Base-by-base conservation (phyloP, 2,329 filamentous ascomycete genomes). In the Pestalotiopsis sp. region DNA sequence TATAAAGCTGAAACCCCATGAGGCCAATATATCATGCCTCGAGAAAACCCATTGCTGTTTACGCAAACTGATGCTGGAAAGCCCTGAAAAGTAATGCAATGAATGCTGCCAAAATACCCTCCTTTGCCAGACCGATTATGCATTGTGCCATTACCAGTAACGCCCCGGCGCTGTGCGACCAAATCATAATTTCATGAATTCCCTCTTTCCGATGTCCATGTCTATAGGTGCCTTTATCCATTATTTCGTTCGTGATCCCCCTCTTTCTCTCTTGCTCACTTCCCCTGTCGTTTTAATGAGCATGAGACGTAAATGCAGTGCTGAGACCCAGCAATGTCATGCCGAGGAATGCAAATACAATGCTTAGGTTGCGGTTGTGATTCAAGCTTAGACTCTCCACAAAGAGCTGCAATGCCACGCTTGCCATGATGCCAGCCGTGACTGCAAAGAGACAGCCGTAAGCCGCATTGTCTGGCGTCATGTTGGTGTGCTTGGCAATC, bases 371-470 rank as follows among this genome's bases (percentile, higher is more conserved):
- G 69, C 91, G 86, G 75, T 91, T 91, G 81, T 97, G 94, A 72
- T 93, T 94, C 75, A 98, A 80, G 68, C 91, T 92, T 76, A 97
- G 78, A 72, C 91, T 92, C 82, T 99, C 94, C 3, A 92, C 91
- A 75, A 98, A 95, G 6, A 99, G 83, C 80, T 97, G 93, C 76
- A 99, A 80, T 2, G 92, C 94, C 38, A 99, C 96, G 73, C 92
- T 96, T 35, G 94, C 91, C 96, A 99, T 98, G 74, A 99, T 97
- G 1, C 96, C 96, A 0, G 94, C 90, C 0, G 95, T 98, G 10
- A 90, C 83, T 6, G 94, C 94, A 82, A 99, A 99, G 81, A 98
- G 91, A 65, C 87, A 88, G 0, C 91, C 93, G 75, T 96, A 95
- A 0, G 85, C 85, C n/a, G 84, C 83, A n/a, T 84, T 80, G 67